Conservation (phyloP, 2,329 filamentous ascomycete species). For the Ophiocordyceps australis region DNA sequence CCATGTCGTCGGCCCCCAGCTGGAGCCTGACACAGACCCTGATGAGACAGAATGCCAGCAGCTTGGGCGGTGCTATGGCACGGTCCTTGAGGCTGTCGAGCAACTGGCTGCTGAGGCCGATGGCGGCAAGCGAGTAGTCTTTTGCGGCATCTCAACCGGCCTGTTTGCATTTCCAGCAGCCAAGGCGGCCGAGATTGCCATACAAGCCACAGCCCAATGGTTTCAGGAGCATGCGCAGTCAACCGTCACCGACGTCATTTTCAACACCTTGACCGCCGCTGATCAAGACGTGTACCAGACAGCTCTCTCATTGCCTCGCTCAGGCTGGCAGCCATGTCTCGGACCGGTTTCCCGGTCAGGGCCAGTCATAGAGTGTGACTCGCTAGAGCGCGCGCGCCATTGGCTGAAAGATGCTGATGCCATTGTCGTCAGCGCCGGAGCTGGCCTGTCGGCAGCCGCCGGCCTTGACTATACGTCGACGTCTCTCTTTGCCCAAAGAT, state of each 20-base stretch:
- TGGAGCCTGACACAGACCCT: background rate
- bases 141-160: background rate
- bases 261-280: background rate
- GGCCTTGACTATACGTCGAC: background rate
- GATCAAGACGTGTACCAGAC: background rate
- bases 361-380: background rate
- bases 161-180: background rate
- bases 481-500: background rate
- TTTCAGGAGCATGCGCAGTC: background rate
- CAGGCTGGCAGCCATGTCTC: background rate
- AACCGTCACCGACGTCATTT: background rate
- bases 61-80: background rate
- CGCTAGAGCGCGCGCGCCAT: background rate
- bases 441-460: background rate
- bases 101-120: background rate
- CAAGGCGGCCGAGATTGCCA: background rate
- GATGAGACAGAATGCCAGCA: background rate
- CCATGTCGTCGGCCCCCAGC: background rate
- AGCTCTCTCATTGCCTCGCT: background rate
- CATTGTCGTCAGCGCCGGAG: background rate
- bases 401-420: background rate
- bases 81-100: background rate
- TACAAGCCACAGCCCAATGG: background rate
- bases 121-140: background rate
- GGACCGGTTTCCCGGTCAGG: too few relatives aligned